Percentiles rank a stretch among this genome's conserved stretches.
Evolutionary conservation across 116 monocot species (phyloP).

Genomic region (Cymodocea nodosa): DNA sequence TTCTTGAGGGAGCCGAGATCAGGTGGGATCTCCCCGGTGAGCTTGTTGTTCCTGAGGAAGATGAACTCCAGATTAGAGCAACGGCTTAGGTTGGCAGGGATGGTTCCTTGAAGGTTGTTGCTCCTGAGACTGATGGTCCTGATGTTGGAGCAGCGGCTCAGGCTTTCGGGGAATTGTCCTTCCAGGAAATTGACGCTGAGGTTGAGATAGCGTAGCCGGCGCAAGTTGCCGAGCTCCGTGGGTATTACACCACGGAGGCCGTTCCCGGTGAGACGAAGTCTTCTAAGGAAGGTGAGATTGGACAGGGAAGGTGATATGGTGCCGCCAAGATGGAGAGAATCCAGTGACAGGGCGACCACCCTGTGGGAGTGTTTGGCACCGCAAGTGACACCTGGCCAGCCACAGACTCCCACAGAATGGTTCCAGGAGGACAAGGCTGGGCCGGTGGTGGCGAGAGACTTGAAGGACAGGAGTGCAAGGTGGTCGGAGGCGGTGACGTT

Average conservation of each 20-base stretch:
- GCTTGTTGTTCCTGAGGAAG: conserved; percentile 3
- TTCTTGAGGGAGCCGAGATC: conserved; percentile 6
- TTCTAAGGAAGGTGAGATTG: conserved; percentile 22
- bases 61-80: conserved; percentile 6
- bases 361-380: conserved; percentile 5
- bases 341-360: conserved; percentile 13
- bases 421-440: conserved; percentile 19
- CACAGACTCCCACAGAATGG: conserved; percentile 12
- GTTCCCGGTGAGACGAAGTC: conserved; percentile 16
- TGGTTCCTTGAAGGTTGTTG: conserved; percentile 12
- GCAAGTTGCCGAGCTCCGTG: conserved; percentile 12
- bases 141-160: conserved; percentile 8
- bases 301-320: conserved; percentile 20
- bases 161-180: conserved; percentile 13
- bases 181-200: conserved; percentile 15
- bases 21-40: conserved; percentile 11
- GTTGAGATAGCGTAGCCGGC: conserved; percentile 10
- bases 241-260: conserved; percentile 15
- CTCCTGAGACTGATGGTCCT: background rate
- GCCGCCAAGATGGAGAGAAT: conserved; percentile 7
- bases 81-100: conserved; percentile 10
- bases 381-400: conserved; percentile 33
- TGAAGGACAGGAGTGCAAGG: conserved; percentile 1
- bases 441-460: background rate
- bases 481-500: background rate